Percentiles rank a stretch among this genome's conserved stretches.
These are phyloP conservation scores for Golubevia pallescens DNA, from an alignment of 1,284 basidiomycete species.

Conservation along the genomic window DNA sequence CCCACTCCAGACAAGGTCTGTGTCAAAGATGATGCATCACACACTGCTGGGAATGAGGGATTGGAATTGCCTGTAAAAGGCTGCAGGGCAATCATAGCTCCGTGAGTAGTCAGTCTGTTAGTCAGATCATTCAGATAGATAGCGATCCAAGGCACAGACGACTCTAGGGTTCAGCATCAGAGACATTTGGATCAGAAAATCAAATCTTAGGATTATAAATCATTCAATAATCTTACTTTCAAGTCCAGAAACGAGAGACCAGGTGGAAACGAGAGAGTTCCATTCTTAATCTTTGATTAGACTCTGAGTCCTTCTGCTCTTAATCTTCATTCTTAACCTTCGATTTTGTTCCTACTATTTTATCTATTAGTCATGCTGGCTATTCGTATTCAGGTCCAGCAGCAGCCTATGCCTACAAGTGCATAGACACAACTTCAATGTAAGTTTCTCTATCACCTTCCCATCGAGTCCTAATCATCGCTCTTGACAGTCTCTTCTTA, in stretches of 20 bases:
- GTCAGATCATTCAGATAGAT: neutral
- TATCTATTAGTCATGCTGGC: constrained; percentile 85
- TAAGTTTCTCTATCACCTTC: constrained; percentile 66
- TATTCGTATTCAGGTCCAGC: constrained; percentile 91
- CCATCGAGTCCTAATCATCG: no score
- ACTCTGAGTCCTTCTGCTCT: neutral
- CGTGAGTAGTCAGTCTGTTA: constrained; percentile 69
- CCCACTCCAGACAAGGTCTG: constrained; percentile 15
- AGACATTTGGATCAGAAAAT: no score
- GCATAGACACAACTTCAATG: constrained; percentile 82
- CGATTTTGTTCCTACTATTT: no score
- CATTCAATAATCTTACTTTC: no score
- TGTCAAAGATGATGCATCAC: neutral
- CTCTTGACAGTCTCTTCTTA: neutral
- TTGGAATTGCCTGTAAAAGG: constrained; percentile 78
- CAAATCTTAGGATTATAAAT: no score
- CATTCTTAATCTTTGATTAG: neutral
- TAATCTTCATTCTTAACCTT: neutral
- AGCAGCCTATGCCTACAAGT: constrained; percentile 94
- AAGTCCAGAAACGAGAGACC: no score
- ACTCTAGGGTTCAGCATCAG: no score
- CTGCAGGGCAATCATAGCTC: constrained; percentile 93
- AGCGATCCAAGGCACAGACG: neutral
- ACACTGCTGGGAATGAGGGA: no score
- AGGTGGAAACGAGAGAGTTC: no score